Conservation (phyloP, 2,329 filamentous ascomycete species). For the Diaporthe sp. region DNA sequence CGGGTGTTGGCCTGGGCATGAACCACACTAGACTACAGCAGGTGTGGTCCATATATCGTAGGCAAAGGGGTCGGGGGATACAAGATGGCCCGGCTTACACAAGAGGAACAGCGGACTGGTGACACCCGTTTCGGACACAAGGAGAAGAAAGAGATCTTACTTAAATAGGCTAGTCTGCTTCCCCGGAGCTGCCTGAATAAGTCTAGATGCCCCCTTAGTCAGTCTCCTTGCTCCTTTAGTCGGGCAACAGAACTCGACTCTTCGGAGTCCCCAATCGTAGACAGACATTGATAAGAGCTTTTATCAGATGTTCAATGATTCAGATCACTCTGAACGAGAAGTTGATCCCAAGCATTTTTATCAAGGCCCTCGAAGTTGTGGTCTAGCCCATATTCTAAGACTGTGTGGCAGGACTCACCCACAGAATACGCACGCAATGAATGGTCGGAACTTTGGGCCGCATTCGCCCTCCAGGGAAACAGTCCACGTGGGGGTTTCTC, state of each 20-base stretch:
- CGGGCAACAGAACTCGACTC: not conserved
- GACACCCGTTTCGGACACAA: not conserved
- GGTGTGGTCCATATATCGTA: not conserved
- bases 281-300: not conserved
- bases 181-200: not conserved
- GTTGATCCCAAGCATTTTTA: not conserved
- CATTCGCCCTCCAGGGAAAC: not conserved
- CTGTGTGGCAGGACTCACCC: no score
- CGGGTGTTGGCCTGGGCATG: not conserved
- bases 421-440: not conserved
- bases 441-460: not conserved
- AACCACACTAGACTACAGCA: not conserved
- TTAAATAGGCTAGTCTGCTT: not conserved
- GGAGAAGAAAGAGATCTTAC: not conserved
- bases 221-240: not conserved
- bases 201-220: not conserved
- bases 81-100: conserved; percentile 14
- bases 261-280: not conserved
- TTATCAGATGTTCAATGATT: not conserved
- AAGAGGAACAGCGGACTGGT: not conserved
- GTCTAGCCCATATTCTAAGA: not conserved
- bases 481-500: not conserved
- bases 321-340: not conserved
- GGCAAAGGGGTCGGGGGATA: conserved; percentile 1
- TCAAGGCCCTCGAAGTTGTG: not conserved